Evolutionary conservation across 2,329 filamentous ascomycete species (phyloP), one percentile per base, ranked within the genome.

Genomic region (Emmonsiellopsis sp.): DNA sequence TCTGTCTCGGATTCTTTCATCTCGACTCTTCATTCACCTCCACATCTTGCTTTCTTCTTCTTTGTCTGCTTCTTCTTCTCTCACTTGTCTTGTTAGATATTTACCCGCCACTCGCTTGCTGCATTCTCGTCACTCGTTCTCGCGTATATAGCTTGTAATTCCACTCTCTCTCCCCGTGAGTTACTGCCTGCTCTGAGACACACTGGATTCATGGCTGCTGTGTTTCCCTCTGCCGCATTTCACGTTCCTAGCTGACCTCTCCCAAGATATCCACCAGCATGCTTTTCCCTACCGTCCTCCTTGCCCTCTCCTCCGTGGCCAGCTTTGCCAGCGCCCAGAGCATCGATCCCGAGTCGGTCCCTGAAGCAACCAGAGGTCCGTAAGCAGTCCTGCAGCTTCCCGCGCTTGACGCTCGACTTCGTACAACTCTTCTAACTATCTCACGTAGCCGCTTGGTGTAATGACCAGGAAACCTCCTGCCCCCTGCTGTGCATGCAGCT

Each of bases 401-500:
- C 20, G 20, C 20, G 20, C 20, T 26, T 26, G 20, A 26, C 7
- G 3, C 16, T 20, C 51, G 34, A 7, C 26, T 35, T 8, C 20
- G n/a, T 40, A 37, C 40, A 37, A 32, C 20, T 8, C 43, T 20
- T 49, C 58, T 56, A 48, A 58, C 34, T 31, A 40, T n/a, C 47
- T 9, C 15, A 8, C 43, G 58, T 57, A 75, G 71, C 66, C 8
- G 59, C 67, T 54, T 76, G 74, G 74, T 76, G 74, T 58, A 53
- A 59, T 40, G 63, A 67, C 38, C 74, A 76, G 56, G 65, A 64
- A 26, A 64, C 68, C 5, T 61, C 70, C 11, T 76, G 74, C 52
- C 74, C 73, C 5, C 65, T 76, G 42, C 65, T 76, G 50, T 76
- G 74, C 54, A 61, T 72, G 38, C 73, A 76, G 55, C 54, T 71